Base-by-base conservation (phyloP, 129 eudicot species). In the Artemisia tridentata region DNA sequence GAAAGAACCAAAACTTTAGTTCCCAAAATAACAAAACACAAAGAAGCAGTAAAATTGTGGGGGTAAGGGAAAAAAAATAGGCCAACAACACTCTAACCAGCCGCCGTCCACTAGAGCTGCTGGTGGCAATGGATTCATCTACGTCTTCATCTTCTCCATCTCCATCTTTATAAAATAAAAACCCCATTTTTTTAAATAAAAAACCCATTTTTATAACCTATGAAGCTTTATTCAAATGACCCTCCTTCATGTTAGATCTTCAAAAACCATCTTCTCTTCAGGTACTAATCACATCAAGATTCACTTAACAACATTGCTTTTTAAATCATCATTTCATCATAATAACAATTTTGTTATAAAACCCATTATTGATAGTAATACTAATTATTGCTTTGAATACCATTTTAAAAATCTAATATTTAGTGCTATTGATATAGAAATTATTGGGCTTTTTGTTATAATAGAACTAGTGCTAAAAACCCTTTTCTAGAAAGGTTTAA, bases 161-260 rank as follows among this genome's bases (percentile, higher is more conserved):
- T 38, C 45, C 7, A 72, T 47, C 12, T 16, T 19, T 19, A 17
- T 16, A 20, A n/a, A 2, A 10, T 19, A 5, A 9, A 17, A 18
- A 17, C 7, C 9, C 61, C 61, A 19, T 55, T n/a, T n/a, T 55
- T 34, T 5, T 34, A 5, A 1, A 56, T 0, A 51, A 3, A 14
- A 51, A 51, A 15, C 56, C 45, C 45, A 38, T 51, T 16, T 11
- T 12, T 6, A 12, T 11, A 50, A 12, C 14, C n/a, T 16, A 51
- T 51, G 56, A 51, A 51, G 15, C 56, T 51, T 16, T 15, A 51
- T 14, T 51, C n/a, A 51, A 81, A 87, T 87, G 95, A 73, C 80
- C 85, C 87, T 87, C 81, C 86, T 87, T 80, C 86, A 80, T 84
- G 83, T 78, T 53, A 80, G 77, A 79, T 79, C 74, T 80, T 80